Base-by-base conservation (phyloP, 164 flowering plant species). In the Vitis riparia region DNA sequence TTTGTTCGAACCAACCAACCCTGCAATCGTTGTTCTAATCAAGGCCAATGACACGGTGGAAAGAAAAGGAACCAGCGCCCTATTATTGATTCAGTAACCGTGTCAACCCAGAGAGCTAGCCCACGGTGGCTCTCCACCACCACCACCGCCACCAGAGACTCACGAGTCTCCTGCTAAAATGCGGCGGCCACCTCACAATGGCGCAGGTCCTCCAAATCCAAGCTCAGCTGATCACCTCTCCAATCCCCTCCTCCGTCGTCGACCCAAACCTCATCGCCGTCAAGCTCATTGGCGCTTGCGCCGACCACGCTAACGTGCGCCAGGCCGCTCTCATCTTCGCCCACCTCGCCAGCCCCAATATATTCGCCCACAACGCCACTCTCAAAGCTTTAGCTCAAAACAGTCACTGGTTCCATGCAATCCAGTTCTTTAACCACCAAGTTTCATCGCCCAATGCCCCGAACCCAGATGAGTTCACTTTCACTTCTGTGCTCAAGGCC, bases 401-500 rank as follows among this genome's bases (percentile, higher is more conserved):
- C 73, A 65, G 56, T 27, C 51, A 78, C 15, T 78, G 76, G 73
- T 16, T 47, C 44, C 68, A 47, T 13, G 57, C 79, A 15, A 29
- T 82, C 13, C 74, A 48, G 37, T 69, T 32, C 68, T 79, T 82
- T 37, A 75, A 73, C 60, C 15, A 4, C 52, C 70, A 65, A 30
- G n/a, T 75, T n/a, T 59, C 73, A 1, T 67, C 74, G 5, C 72
- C 71, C 11, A 51, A 53, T 47, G 62, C 52, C 11, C 79, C 80
- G 1, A 37, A 37, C 44, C 44, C 44, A 6, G 85, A 82, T 37
- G 81, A 77, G 37, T 79, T 77, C 64, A 79, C 85, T 19, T 77
- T 79, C 70, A 82, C 85, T 16, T 82, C 85, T 1, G 78, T 79
- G 8, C 66, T 82, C 62, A 82, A 82, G 58, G 79, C 85, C n/a